Conservation (phyloP, 2,329 filamentous ascomycete species). For the Zymoseptoria ardabiliae region DNA sequence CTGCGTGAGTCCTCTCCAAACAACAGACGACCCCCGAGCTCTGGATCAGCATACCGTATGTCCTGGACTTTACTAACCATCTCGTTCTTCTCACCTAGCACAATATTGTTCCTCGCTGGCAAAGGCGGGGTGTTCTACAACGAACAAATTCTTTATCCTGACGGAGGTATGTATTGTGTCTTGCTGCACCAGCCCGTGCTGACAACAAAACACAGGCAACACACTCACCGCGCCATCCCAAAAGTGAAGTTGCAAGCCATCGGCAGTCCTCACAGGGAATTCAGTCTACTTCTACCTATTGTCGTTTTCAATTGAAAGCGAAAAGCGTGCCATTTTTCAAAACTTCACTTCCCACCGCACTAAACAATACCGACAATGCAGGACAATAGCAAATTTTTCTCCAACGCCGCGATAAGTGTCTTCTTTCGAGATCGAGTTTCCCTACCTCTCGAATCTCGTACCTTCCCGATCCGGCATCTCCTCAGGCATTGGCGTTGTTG, state of each 20-base stretch:
- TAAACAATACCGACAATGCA: not conserved
- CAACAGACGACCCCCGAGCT: too few species aligned
- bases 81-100: conserved; percentile 10
- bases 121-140: conserved; percentile 47
- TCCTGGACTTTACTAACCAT: too few species aligned
- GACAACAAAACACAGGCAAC: conserved; percentile 7
- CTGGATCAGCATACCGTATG: too few species aligned
- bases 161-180: conserved; percentile 30
- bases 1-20: conserved; percentile 24
- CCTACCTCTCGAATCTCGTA: not conserved
- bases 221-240: conserved; percentile 9
- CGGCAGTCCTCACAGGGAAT: not conserved
- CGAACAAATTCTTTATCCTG: conserved; percentile 46
- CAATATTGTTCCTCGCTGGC: conserved; percentile 45
- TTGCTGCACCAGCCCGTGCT: not conserved
- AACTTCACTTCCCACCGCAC: not conserved
- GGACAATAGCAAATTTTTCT: not conserved
- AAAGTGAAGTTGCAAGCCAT: not conserved
- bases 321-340: not conserved
- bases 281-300: not conserved
- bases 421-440: not conserved
- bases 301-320: not conserved
- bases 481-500: not conserved
- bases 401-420: not conserved
- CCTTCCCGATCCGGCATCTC: not conserved